A percentile compares a stretch with the other conserved stretches of the same genome.
phyloP scores from a whole-genome alignment of 305 asterid species.

The Solanum chacoense region DNA sequence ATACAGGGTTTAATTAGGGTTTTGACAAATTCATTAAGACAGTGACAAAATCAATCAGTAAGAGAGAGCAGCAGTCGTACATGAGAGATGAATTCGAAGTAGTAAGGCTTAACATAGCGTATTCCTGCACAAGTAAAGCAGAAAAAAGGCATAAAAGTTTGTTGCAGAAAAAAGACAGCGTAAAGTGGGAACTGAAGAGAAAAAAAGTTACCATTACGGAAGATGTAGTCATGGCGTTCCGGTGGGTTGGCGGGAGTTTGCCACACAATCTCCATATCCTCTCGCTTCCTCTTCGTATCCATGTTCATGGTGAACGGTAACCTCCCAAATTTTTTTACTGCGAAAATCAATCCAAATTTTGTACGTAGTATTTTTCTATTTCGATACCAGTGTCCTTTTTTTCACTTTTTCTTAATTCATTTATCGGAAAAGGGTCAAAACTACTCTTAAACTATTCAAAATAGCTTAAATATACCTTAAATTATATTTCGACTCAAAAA shows the following conservation, averaged over 20 bases:
- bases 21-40: background rate
- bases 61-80: constrained; percentile 26
- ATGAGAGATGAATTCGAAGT: constrained; percentile 88
- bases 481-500: no score
- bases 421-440: no score
- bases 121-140: constrained; percentile 43
- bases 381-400: background rate
- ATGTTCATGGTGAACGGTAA: background rate
- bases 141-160: background rate
- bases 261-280: constrained; percentile 77
- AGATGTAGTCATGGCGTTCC: constrained; percentile 71
- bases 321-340: background rate
- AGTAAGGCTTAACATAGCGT: constrained; percentile 85
- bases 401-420: background rate
- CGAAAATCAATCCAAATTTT: background rate
- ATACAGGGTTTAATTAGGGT: background rate
- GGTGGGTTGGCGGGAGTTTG: constrained; percentile 95
- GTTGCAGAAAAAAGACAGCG: background rate
- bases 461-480: no score
- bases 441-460: no score
- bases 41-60: background rate
- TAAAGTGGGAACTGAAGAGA: background rate
- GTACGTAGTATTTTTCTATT: background rate
- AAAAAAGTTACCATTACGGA: constrained; percentile 36
- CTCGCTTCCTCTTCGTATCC: constrained; percentile 47